phyloP scores from a whole-genome alignment of 371 early-diverging fungal species.

The Rhizopus sp. region DNA sequence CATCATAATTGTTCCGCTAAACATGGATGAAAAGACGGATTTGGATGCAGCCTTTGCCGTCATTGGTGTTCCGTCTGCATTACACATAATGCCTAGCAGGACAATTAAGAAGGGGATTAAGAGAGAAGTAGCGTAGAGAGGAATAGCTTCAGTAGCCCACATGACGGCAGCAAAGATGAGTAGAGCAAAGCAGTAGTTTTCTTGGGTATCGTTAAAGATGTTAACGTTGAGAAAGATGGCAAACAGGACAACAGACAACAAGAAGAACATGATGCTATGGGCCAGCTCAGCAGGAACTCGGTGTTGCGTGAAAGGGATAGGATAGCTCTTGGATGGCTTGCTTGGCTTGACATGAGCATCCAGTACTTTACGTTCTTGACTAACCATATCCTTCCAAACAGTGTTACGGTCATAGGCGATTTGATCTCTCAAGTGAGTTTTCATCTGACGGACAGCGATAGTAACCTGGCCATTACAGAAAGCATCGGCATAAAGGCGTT shows the following conservation, averaged over 20 bases:
- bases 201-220: slow-evolving; percentile 62
- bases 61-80: slow-evolving; percentile 50
- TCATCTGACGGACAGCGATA: slow-evolving; percentile 67
- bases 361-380: slow-evolving; percentile 65
- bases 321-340: slow-evolving; percentile 35
- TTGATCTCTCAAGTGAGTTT: slow-evolving; percentile 68
- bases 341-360: slow-evolving; percentile 54
- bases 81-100: slow-evolving; percentile 67
- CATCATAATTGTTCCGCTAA: slow-evolving; percentile 93
- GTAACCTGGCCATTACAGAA: slow-evolving; percentile 54
- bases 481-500: slow-evolving; percentile 65
- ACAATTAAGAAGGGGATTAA: slow-evolving; percentile 80
- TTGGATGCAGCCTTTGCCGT: slow-evolving; percentile 78
- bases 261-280: slow-evolving; percentile 31
- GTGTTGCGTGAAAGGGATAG: slow-evolving; percentile 43
- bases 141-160: slow-evolving; percentile 83
- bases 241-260: slow-evolving; percentile 58
- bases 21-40: slow-evolving; percentile 89
- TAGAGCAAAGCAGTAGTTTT: slow-evolving; percentile 69
- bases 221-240: slow-evolving; percentile 54
- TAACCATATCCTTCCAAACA: slow-evolving; percentile 82
- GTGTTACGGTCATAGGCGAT: slow-evolving; percentile 82
- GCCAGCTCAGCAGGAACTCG: slow-evolving; percentile 25
- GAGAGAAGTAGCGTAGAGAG: slow-evolving; percentile 81
- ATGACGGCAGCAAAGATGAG: slow-evolving; percentile 64